phyloP scores from a whole-genome alignment of 2,329 filamentous ascomycete genomes.

The Pseudogymnoascus sp. region DNA sequence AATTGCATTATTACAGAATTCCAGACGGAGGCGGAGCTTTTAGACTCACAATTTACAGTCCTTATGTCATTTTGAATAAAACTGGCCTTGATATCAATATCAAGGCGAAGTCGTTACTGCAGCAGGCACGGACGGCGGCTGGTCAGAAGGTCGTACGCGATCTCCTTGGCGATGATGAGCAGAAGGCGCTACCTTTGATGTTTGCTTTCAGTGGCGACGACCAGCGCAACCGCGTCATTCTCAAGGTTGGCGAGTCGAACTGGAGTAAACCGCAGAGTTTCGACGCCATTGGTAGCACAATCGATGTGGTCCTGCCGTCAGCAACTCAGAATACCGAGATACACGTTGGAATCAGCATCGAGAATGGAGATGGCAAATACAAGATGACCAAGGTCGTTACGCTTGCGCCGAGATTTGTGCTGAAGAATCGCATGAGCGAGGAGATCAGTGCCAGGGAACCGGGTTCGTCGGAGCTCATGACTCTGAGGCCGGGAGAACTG shows the following conservation, averaged over 20 bases:
- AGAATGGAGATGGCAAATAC: constrained; percentile 93
- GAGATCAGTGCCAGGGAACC: constrained; percentile 87
- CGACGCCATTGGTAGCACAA: constrained; percentile 89
- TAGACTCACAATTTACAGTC: constrained; percentile 89
- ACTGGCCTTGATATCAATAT: constrained; percentile 85
- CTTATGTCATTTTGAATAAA: constrained; percentile 92
- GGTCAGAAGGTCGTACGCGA: constrained; percentile 61
- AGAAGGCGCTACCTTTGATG: constrained; percentile 87
- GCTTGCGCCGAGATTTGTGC: constrained; percentile 81
- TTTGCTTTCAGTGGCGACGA: constrained; percentile 89
- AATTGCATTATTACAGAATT: constrained; percentile 83
- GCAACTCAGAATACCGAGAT: constrained; percentile 67
- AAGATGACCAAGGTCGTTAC: constrained; percentile 96
- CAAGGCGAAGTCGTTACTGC: constrained; percentile 81
- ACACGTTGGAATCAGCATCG: constrained; percentile 81
- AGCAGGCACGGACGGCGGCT: constrained; percentile 74
- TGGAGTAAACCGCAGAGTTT: constrained; percentile 99
- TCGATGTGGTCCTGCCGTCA: constrained; percentile 78
- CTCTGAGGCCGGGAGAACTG: constrained; percentile 68
- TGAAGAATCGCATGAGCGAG: constrained; percentile 88
- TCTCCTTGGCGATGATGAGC: constrained; percentile 36
- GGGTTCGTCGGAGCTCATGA: constrained; percentile 79
- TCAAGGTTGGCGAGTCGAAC: constrained; percentile 81
- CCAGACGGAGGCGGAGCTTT: constrained; percentile 93
- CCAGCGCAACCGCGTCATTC: constrained; percentile 78